A percentile compares a stretch with the other conserved stretches of the same genome.
Conservation (phyloP, 1,139 yeast genomes). For the Yamadazyma jaroonii region DNA sequence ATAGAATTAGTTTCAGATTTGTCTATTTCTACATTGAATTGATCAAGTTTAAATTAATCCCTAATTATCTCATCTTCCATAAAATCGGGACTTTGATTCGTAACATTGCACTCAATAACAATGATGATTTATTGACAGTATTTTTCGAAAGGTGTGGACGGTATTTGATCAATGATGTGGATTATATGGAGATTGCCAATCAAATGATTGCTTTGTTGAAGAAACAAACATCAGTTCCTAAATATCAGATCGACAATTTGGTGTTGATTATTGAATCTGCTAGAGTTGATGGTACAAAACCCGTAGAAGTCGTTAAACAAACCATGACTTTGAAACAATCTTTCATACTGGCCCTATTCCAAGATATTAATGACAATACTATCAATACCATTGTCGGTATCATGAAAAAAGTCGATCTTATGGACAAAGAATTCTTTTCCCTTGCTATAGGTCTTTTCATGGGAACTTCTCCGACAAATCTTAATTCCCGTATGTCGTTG, state of each 20-base stretch:
- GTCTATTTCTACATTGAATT: slow-evolving; percentile 70
- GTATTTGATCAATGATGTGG: slow-evolving; percentile 60
- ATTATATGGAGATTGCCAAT: slow-evolving; percentile 56
- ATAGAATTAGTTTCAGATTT: slow-evolving; percentile 51
- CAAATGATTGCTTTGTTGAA: slow-evolving; percentile 61
- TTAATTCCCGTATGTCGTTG: slow-evolving; percentile 49
- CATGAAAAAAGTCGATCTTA: slow-evolving; percentile 39
- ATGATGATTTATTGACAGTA: slow-evolving; percentile 62
- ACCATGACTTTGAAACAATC: no score
- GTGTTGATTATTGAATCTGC: slow-evolving; percentile 65
- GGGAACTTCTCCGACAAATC: slow-evolving; percentile 14
- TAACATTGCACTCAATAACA: slow-evolving; percentile 46
- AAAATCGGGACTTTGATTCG: slow-evolving; percentile 58
- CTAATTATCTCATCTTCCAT: slow-evolving; percentile 68
- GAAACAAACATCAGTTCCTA: slow-evolving; percentile 48
- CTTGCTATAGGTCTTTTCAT: no score
- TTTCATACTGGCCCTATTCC: no score
- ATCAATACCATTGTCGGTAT: slow-evolving; percentile 33
- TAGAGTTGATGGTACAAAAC: no score
- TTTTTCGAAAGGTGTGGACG: slow-evolving; percentile 77
- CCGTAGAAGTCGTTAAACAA: no score
- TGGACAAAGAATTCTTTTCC: no score
- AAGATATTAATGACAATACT: slow-evolving; percentile 44
- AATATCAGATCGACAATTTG: slow-evolving; percentile 62
- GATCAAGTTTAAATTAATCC: slow-evolving; percentile 75